These are phyloP conservation scores for Uronychia binucleata DNA, from an alignment of 73 alveolate species.

Conservation along the genomic window DNA sequence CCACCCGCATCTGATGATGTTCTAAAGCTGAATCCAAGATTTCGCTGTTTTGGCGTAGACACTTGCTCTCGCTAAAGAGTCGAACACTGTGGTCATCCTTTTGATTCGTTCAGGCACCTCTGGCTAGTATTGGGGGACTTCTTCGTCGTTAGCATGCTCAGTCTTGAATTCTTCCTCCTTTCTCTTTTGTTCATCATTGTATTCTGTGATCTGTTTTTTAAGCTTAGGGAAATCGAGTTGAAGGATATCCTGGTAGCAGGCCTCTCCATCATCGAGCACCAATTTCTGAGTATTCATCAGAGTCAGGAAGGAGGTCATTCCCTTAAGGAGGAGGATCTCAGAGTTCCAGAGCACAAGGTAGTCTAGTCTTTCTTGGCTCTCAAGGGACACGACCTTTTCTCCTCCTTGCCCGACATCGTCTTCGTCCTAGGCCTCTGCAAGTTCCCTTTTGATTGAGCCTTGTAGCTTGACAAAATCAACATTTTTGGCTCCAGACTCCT, in stretches of 20 bases:
- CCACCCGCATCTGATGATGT: constrained; percentile 59
- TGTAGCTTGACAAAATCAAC: constrained; percentile 10
- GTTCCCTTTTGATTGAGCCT: background rate
- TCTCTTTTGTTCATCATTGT: constrained; percentile 14
- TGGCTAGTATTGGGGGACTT: constrained; percentile 1
- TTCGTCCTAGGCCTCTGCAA: background rate
- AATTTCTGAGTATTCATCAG: background rate
- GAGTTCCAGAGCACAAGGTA: constrained; percentile 14
- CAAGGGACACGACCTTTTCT: background rate
- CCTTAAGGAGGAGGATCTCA: constrained; percentile 23
- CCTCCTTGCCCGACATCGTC: background rate
- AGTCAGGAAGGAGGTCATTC: constrained; percentile 30
- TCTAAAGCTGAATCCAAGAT: constrained; percentile 65
- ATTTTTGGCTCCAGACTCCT: constrained; percentile 46
- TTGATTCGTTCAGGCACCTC: constrained; percentile 43
- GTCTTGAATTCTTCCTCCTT: constrained; percentile 28
- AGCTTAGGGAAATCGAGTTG: constrained; percentile 32
- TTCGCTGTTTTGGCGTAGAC: constrained; percentile 45
- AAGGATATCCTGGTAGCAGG: constrained; percentile 17
- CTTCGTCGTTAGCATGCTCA: constrained; percentile 39
- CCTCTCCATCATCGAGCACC: background rate
- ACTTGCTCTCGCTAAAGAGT: constrained; percentile 51
- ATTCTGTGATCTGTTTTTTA: constrained; percentile 32
- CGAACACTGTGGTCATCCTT: constrained; percentile 28
- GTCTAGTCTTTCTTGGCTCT: constrained; percentile 15